Conservation (phyloP, 345 rosid genomes). For the Pistacia integerrima region DNA sequence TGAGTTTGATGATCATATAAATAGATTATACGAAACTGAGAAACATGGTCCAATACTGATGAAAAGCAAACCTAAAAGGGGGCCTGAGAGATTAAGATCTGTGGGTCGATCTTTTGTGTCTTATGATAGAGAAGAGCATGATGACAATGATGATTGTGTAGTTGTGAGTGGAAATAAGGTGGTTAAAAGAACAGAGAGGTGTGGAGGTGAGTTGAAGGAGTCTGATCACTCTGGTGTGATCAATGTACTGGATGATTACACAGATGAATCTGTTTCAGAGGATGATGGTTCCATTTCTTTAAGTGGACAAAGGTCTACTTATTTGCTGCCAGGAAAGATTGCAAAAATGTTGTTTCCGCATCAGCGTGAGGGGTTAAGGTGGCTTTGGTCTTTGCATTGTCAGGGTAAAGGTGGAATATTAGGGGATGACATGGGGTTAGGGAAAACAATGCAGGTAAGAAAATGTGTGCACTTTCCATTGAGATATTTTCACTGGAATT, state of each 20-base stretch:
- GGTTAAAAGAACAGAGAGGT: conserved; percentile 26
- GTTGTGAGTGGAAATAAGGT: conserved; percentile 38
- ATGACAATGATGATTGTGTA: conserved; percentile 47
- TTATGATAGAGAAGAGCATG: conserved; percentile 41
- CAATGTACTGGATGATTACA: conserved; percentile 37
- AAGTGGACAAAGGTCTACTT: conserved; percentile 50
- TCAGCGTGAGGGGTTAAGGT: conserved; percentile 85
- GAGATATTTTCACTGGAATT: background rate
- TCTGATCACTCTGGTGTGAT: conserved; percentile 26
- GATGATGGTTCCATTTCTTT: conserved; percentile 57
- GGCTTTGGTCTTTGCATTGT: conserved; percentile 95
- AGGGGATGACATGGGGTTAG: conserved; percentile 99
- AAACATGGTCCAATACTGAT: conserved; percentile 24
- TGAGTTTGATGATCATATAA: conserved; percentile 16
- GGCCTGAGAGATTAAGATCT: conserved; percentile 37
- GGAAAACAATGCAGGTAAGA: conserved; percentile 99
- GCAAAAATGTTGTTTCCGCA: conserved; percentile 77
- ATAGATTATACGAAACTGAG: conserved; percentile 28
- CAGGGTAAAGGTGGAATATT: conserved; percentile 94
- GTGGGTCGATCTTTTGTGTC: conserved; percentile 41
- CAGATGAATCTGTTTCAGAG: conserved; percentile 33
- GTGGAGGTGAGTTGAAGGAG: conserved; percentile 31
- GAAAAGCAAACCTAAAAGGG: conserved; percentile 36
- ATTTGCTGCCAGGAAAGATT: conserved; percentile 53
- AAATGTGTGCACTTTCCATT: background rate